Evolutionary conservation across 1,284 basidiomycete genomes (phyloP).

Genomic region (Pterulicium gracile): DNA sequence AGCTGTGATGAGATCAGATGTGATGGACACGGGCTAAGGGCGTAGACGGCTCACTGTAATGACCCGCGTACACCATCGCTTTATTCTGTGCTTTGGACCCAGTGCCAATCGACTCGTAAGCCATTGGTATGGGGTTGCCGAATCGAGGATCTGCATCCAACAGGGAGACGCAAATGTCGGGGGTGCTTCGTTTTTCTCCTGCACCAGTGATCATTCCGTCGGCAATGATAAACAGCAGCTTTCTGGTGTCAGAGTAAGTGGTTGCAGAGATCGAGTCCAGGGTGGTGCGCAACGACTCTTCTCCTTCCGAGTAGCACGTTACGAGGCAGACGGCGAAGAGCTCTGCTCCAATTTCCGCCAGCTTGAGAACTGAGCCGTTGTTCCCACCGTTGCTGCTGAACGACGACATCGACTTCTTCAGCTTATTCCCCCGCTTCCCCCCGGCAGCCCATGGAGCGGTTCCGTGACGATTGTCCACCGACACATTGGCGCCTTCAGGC

Average conservation of each 20-base stretch:
- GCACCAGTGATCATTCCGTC: constrained; percentile 99
- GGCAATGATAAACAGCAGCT: constrained; percentile 90
- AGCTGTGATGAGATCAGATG: constrained; percentile 26
- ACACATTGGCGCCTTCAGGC: constrained; percentile 89
- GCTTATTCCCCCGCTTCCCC: constrained; percentile 35
- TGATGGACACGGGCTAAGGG: constrained; percentile 6
- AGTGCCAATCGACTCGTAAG: constrained; percentile 82
- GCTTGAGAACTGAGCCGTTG: constrained; percentile 58
- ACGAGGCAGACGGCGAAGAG: constrained; percentile 93
- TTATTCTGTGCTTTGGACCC: constrained; percentile 88
- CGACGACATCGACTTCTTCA: constrained; percentile 32
- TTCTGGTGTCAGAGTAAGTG: constrained; percentile 85
- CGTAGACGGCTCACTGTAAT: constrained; percentile 72
- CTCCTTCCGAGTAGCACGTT: constrained; percentile 96
- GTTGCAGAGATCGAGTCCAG: constrained; percentile 89
- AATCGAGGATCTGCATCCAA: constrained; percentile 93
- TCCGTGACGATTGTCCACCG: constrained; percentile 79
- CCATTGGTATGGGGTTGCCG: constrained; percentile 95
- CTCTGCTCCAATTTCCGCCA: constrained; percentile 87
- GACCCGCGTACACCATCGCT: constrained; percentile 98
- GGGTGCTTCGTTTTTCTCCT: constrained; percentile 91
- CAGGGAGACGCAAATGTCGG: constrained; percentile 90
- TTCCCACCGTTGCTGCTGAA: constrained; percentile 43
- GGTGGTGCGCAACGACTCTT: constrained; percentile 85
- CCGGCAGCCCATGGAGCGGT: constrained; percentile 82